Conservation (phyloP, 441 rosid species). For the Brassica hybrid region DNA sequence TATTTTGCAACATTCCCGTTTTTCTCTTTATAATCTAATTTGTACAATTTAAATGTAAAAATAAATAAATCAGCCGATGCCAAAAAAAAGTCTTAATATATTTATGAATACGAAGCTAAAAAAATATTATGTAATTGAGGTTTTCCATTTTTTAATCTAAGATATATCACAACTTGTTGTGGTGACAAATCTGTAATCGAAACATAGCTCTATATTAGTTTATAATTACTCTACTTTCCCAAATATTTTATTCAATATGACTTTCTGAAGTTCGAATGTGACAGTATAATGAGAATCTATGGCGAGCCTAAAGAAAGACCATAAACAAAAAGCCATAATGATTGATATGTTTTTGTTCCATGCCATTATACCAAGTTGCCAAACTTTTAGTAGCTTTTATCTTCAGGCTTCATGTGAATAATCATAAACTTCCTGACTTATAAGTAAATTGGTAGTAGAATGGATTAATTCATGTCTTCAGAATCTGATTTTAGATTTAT, state of each 20-base stretch:
- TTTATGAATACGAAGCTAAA: slow-evolving; percentile 16
- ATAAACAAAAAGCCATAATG: slow-evolving; percentile 37
- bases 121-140: background rate
- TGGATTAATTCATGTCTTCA: background rate
- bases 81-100: background rate
- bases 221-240: slow-evolving; percentile 11
- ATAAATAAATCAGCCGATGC: background rate
- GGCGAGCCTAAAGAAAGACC: slow-evolving; percentile 21
- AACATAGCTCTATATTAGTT: slow-evolving; percentile 27
- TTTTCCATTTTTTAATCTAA: background rate
- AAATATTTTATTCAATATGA: slow-evolving; percentile 11
- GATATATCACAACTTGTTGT: slow-evolving; percentile 14
- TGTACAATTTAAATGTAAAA: background rate
- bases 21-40: background rate
- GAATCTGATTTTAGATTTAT: background rate
- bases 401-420: background rate
- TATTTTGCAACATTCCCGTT: background rate
- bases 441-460: background rate
- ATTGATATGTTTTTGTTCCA: slow-evolving; percentile 43
- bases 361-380: slow-evolving; percentile 27
- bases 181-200: slow-evolving; percentile 27
- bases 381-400: slow-evolving; percentile 1
- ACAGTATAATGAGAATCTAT: slow-evolving; percentile 40
- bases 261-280: slow-evolving; percentile 31
- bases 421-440: background rate